phyloP scores from a whole-genome alignment of 352 stramenopile genomes.

The Pythium pyrilobum region DNA sequence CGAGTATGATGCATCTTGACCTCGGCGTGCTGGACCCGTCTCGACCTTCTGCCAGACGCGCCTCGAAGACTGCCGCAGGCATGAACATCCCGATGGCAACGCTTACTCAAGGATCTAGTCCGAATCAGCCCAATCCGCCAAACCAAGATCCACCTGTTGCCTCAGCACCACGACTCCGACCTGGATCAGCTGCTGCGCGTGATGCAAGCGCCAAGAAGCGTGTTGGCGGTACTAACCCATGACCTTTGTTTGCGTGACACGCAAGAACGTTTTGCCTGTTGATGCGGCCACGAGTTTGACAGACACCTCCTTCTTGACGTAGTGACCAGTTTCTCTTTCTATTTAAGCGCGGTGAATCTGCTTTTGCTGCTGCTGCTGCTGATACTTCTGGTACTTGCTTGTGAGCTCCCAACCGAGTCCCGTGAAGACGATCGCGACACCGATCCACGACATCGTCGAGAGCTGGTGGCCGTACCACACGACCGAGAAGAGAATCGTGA shows the following conservation, averaged over 20 bases:
- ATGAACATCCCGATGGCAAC: not conserved
- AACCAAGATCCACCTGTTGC: slow-evolving; percentile 5
- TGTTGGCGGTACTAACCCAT: no score
- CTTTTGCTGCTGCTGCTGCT: slow-evolving; percentile 36
- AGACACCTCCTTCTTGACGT: no score
- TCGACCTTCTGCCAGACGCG: slow-evolving; percentile 27
- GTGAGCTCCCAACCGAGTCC: slow-evolving; percentile 83
- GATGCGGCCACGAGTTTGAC: no score
- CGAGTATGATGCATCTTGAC: slow-evolving; percentile 78
- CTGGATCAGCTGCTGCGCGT: slow-evolving; percentile 27
- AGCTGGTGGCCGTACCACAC: slow-evolving; percentile 95
- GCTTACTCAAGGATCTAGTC: not conserved
- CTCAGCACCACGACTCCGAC: slow-evolving; percentile 26
- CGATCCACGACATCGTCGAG: slow-evolving; percentile 87
- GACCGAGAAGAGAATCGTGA: slow-evolving; percentile 98
- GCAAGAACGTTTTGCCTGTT: no score
- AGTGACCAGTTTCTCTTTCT: slow-evolving; percentile 7
- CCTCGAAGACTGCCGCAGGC: slow-evolving; percentile 12
- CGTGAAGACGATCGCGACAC: slow-evolving; percentile 89
- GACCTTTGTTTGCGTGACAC: no score
- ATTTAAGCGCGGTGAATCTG: slow-evolving; percentile 20
- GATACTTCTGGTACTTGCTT: slow-evolving; percentile 86
- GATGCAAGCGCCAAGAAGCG: slow-evolving; percentile 28
- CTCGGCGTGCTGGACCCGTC: slow-evolving; percentile 39
- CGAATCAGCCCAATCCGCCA: not conserved